A percentile compares a stretch with the other conserved stretches of the same genome.
Evolutionary conservation across 345 rosid species (phyloP).

Genomic region (Raphanus sativus): DNA sequence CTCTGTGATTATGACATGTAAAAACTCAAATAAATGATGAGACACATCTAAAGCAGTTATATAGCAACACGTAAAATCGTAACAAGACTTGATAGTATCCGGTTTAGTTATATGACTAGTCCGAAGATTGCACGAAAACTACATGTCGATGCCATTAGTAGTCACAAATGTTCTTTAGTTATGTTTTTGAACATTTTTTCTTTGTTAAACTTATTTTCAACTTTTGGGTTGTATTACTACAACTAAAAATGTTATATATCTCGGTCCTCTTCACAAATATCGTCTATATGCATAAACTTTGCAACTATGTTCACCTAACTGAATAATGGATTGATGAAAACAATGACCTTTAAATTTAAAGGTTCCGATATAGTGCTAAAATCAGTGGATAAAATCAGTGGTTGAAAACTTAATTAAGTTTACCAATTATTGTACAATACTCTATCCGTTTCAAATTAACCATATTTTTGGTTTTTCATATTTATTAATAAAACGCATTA

Average conservation of each 20-base stretch:
- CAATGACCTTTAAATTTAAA: not conserved
- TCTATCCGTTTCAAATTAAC: no score
- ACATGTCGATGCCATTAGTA: not conserved
- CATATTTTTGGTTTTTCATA: no score
- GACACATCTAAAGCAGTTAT: not conserved
- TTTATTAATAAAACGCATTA: no score
- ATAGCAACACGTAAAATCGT: not conserved
- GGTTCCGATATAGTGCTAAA: not conserved
- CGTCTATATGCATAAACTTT: not conserved
- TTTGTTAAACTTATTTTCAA: not conserved
- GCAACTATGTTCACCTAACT: not conserved
- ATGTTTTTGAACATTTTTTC: not conserved
- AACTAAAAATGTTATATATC: no score
- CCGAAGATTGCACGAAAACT: not conserved
- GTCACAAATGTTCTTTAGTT: not conserved
- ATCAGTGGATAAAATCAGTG: not conserved
- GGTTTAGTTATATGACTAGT: not conserved
- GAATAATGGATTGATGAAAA: not conserved
- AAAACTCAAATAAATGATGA: not conserved
- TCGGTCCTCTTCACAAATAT: not conserved
- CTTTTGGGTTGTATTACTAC: not conserved
- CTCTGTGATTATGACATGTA: not conserved
- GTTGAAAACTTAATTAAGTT: not conserved
- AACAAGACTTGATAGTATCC: not conserved
- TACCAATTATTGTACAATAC: not conserved